These are phyloP conservation scores for Acer saccharum DNA, from an alignment of 345 rosid genomes.

Conservation along the genomic window DNA sequence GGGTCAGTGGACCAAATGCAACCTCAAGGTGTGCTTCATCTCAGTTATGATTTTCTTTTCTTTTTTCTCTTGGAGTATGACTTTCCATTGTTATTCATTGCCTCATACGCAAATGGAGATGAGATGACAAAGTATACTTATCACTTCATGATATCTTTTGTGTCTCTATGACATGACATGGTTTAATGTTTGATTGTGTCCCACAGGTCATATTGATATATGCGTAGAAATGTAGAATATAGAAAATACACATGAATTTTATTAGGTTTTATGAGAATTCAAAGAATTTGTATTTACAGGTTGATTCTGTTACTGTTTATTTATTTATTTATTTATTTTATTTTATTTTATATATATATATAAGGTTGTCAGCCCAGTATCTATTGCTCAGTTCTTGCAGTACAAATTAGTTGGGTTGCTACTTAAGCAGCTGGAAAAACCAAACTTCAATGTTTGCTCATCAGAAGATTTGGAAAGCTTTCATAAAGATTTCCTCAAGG, in stretches of 20 bases:
- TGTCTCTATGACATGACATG: background rate
- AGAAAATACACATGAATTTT: background rate
- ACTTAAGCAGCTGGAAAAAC: slow-evolving; percentile 66
- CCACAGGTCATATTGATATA: background rate
- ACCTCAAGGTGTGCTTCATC: slow-evolving; percentile 71
- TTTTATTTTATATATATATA: too few species aligned
- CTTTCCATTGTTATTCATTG: background rate
- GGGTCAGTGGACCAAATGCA: slow-evolving; percentile 97
- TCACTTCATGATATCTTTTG: background rate
- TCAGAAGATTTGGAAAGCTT: slow-evolving; percentile 35
- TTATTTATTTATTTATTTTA: background rate
- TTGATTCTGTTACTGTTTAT: slow-evolving; percentile 20
- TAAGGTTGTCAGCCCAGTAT: slow-evolving; percentile 74
- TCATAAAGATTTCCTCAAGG: slow-evolving; percentile 31
- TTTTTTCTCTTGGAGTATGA: slow-evolving; percentile 2
- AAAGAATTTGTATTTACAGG: background rate
- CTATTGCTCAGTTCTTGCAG: slow-evolving; percentile 94
- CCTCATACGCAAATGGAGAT: background rate
- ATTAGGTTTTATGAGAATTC: background rate
- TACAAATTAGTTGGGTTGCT: slow-evolving; percentile 66
- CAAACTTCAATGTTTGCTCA: slow-evolving; percentile 42
- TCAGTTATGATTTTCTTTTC: background rate
- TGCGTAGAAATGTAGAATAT: background rate
- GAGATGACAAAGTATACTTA: background rate
- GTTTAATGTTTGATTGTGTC: background rate